Evolutionary conservation across 1,284 basidiomycete genomes (phyloP).

Genomic region (Microstroma glucosiphilum): DNA sequence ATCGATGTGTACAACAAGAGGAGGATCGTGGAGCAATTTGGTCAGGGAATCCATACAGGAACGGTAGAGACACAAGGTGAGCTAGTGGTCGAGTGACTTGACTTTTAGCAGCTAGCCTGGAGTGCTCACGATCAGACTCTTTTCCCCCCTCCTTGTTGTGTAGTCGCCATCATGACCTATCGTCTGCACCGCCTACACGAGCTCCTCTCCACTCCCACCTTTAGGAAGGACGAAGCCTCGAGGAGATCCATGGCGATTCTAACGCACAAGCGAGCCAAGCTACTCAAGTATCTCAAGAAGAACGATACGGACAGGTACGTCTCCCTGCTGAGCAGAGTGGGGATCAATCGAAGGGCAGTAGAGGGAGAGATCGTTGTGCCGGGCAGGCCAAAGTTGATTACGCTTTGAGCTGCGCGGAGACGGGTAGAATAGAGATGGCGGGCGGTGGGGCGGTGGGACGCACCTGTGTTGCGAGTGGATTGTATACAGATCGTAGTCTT

Average conservation of each 20-base stretch:
- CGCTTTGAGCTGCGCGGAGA: neutral
- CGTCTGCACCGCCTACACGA: slow-evolving; percentile 74
- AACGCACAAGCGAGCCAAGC: slow-evolving; percentile 73
- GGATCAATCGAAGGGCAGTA: slow-evolving; percentile 69
- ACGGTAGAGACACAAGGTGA: slow-evolving; percentile 79
- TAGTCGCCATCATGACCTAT: slow-evolving; percentile 79
- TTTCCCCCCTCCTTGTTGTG: slow-evolving; percentile 1
- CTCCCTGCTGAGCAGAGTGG: slow-evolving; percentile 65
- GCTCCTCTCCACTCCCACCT: slow-evolving; percentile 61
- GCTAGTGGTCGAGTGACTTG: slow-evolving; percentile 30
- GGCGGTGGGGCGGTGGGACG: too few relatives aligned
- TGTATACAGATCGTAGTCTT: too few relatives aligned
- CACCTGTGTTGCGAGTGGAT: too few relatives aligned
- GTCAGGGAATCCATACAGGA: slow-evolving; percentile 68
- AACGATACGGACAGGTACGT: slow-evolving; percentile 65
- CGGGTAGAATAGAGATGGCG: too few relatives aligned
- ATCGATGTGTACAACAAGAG: slow-evolving; percentile 78
- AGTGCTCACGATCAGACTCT: neutral
- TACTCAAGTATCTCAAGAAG: slow-evolving; percentile 73
- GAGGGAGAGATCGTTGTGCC: slow-evolving; percentile 70
- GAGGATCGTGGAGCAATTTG: slow-evolving; percentile 74
- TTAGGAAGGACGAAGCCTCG: slow-evolving; percentile 70
- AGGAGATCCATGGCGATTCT: slow-evolving; percentile 66
- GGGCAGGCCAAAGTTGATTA: slow-evolving; percentile 37
- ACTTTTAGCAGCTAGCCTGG: neutral